Evolutionary conservation across 306 rosid species (phyloP), one percentile per base, ranked within the genome.

Genomic region (Geum urbanum): DNA sequence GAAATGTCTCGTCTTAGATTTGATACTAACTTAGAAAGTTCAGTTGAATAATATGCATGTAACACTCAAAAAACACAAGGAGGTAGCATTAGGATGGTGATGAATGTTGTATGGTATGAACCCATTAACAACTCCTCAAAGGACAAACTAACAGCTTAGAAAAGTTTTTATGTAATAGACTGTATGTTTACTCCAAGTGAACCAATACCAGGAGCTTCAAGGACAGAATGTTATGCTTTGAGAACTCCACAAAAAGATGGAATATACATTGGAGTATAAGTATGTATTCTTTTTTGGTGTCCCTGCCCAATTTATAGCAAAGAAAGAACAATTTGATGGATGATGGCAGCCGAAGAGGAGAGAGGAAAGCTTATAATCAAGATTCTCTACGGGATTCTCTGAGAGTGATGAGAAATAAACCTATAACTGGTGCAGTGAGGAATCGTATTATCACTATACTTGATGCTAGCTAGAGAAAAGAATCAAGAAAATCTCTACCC

Each of bases 51-150:
- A 22, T 47, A 46, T 16, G 37, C 18, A 45, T 20, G 50, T n/a
- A 35, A 66, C 20, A 47, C 37, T 20, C 89, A 91, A 91, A 67
- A 84, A 76, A 73, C 61, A 14, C 96, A 88, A 65, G 81, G 79
- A 57, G 97, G 96, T 35, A 69, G 20, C 60, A 88, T 87, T 82
- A 96, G 97, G 20, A 76, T 91, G 24, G 86, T 78, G 7, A 67
- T 88, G 73, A 35, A 75, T 65, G 73, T 80, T n/a, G 0, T 48
- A 9, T 91, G 97, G 96, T 66, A 13, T 62, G 97, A 91, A 67
- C 86, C 96, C 16, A 59, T 79, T 69, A 86, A 81, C 76, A 80
- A 82, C 79, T 84, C 88, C 47, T 55, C 53, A 2, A 73, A 83
- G 81, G 97, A 91, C 82, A 82, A 68, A 74, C 76, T 77, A 56